Evolutionary conservation across 345 rosid species (phyloP), one percentile per base, ranked within the genome.

Genomic region (Populus deltoides): DNA sequence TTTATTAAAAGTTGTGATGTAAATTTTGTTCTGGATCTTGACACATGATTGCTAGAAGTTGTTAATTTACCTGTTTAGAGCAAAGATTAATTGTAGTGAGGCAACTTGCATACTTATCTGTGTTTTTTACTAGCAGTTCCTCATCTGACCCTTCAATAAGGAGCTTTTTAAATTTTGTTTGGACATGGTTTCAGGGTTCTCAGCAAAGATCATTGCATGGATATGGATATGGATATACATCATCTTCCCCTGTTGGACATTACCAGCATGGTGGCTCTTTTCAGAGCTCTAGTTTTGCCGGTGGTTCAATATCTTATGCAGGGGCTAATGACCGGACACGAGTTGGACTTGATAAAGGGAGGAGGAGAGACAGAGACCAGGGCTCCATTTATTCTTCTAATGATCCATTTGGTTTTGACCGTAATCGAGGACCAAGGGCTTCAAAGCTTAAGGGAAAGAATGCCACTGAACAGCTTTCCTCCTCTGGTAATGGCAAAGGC

Each of bases 341-440:
- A 65, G 70, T 62, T 47, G 72, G 79, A 63, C 51, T 80, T 77
- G 95, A 91, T 71, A 87, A 84, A 75, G 87, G 86, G 70, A 86
- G 90, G 75, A 79, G 95, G 79, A 86, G 85, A 79, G 92, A 87
- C 79, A 89, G 78, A 77, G 87, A 86, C 71, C 89, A 84, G 67
- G 88, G 81, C 49, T 70, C 89, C 45, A 78, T 82, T 66, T 72
- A 79, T 76, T 71, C 76, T 72, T 78, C 88, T 10, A 87, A 53
- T 76, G 93, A 91, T 78, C 80, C 86, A 35, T 80, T 85, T 81
- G 89, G 87, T 76, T 76, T 78, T 53, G 87, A 85, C 61, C 87
- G 76, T 55, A 91, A 90, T 83, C 87, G 93, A 69, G 94, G 94
- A 47, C 94, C 94, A 55, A 80, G 94, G 81, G 88, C 94, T 80